phyloP scores from a whole-genome alignment of 257 asterid genomes.

The Leonotis leonurus region DNA sequence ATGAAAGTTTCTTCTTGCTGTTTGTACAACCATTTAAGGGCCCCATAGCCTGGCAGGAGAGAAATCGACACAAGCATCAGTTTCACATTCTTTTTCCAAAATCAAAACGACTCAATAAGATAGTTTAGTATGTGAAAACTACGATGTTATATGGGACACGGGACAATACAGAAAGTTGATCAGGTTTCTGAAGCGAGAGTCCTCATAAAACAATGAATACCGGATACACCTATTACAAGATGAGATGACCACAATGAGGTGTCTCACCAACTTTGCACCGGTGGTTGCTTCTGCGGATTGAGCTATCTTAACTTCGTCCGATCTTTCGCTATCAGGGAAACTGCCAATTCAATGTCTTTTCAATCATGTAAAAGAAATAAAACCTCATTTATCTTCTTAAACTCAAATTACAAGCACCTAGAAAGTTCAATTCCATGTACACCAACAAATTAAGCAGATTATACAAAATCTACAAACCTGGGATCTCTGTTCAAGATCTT shows the following conservation, averaged over 20 bases:
- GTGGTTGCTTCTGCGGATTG: slow-evolving; percentile 34
- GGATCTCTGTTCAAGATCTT: slow-evolving; percentile 20
- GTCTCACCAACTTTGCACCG: slow-evolving; percentile 49
- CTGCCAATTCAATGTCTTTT: slow-evolving; percentile 31
- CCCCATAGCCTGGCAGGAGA: slow-evolving; percentile 39
- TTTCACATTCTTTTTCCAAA: neutral
- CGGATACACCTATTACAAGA: neutral
- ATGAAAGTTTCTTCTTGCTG: slow-evolving; percentile 41
- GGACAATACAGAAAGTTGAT: neutral
- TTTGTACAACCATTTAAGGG: slow-evolving; percentile 23
- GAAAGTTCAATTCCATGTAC: neutral
- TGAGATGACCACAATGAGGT: slow-evolving; percentile 6
- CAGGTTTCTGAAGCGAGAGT: neutral
- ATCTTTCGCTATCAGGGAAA: slow-evolving; percentile 47
- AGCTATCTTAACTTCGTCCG: slow-evolving; percentile 33
- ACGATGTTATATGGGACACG: neutral
- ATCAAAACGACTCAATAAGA: neutral
- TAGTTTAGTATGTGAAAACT: neutral
- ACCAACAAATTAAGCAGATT: slow-evolving; percentile 6
- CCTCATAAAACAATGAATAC: neutral
- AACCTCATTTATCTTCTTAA: neutral
- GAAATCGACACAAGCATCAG: slow-evolving; percentile 10
- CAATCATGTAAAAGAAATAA: neutral
- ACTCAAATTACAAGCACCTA: neutral
- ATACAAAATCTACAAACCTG: slow-evolving; percentile 14